Evolutionary conservation across 768 basidiomycete genomes (phyloP).

Genomic region (Tricholomella constricta): DNA sequence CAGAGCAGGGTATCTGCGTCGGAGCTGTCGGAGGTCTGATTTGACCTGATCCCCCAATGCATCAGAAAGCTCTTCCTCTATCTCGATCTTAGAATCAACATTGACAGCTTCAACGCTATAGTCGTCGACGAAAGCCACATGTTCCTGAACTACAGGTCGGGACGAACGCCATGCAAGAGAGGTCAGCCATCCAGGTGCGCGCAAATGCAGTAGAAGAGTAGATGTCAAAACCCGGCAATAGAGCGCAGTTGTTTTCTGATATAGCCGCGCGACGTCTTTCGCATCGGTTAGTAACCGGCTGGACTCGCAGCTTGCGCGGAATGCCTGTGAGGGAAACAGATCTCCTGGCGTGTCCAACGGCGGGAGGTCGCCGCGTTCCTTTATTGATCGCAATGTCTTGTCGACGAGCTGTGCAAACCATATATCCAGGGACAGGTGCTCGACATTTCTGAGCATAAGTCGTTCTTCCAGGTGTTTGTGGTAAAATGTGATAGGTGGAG

Average conservation of each 20-base stretch:
- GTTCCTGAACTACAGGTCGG: no score
- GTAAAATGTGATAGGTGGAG: slow-evolving; percentile 4
- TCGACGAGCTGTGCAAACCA: neutral
- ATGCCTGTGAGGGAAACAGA: neutral
- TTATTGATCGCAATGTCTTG: neutral
- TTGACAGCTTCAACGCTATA: neutral
- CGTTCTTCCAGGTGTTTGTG: slow-evolving; percentile 1
- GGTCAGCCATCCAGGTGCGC: neutral
- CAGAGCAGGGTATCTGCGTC: neutral
- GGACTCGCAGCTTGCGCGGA: neutral
- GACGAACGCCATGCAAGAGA: neutral
- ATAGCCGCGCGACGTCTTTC: neutral
- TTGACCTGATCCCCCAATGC: slow-evolving; percentile 1
- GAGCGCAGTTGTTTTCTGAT: neutral
- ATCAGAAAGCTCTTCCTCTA: neutral
- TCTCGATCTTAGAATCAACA: neutral
- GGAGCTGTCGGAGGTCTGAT: neutral
- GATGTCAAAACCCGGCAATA: neutral
- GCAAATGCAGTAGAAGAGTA: neutral
- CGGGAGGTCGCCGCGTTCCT: neutral
- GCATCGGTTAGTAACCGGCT: neutral
- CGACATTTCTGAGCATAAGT: neutral
- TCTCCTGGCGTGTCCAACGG: neutral
- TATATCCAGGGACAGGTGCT: neutral
- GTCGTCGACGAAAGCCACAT: slow-evolving; percentile 2